These are phyloP conservation scores for Acacia concinna DNA, from an alignment of 331 rosid genomes.

Conservation along the genomic window DNA sequence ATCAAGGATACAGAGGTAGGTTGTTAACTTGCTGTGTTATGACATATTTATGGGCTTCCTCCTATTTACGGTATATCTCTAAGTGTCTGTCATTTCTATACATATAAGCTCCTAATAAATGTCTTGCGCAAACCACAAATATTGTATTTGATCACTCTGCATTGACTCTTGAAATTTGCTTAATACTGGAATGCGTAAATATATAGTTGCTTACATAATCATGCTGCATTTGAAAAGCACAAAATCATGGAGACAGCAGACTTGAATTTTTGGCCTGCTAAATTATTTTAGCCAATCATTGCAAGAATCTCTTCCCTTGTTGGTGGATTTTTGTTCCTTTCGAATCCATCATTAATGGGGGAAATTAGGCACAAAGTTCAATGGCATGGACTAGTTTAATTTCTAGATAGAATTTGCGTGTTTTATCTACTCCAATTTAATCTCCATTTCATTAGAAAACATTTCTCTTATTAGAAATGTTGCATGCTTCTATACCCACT, in stretches of 20 bases:
- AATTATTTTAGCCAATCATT: background rate
- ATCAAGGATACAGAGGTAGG: constrained; percentile 69
- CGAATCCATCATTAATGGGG: background rate
- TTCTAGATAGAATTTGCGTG: background rate
- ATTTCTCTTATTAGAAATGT: background rate
- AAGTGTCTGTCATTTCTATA: background rate
- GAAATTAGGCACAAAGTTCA: constrained; percentile 5
- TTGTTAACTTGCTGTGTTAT: background rate
- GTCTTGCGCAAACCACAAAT: background rate
- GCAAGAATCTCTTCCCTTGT: constrained; percentile 3
- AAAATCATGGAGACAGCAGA: background rate
- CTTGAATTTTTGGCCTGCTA: constrained; percentile 6
- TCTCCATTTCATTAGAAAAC: background rate
- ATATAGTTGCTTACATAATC: background rate
- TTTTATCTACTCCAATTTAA: background rate
- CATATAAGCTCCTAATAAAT: background rate
- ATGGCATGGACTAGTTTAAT: background rate
- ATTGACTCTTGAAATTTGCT: constrained; percentile 3
- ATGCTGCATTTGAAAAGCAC: constrained; percentile 1
- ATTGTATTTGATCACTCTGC: constrained; percentile 20
- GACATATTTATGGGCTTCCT: background rate
- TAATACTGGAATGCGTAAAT: background rate
- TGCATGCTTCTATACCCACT: background rate
- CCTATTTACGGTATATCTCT: too few species aligned
- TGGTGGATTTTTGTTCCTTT: background rate